Conservation (phyloP, 352 stramenopile species). For the Globisporangium carolinianum region DNA sequence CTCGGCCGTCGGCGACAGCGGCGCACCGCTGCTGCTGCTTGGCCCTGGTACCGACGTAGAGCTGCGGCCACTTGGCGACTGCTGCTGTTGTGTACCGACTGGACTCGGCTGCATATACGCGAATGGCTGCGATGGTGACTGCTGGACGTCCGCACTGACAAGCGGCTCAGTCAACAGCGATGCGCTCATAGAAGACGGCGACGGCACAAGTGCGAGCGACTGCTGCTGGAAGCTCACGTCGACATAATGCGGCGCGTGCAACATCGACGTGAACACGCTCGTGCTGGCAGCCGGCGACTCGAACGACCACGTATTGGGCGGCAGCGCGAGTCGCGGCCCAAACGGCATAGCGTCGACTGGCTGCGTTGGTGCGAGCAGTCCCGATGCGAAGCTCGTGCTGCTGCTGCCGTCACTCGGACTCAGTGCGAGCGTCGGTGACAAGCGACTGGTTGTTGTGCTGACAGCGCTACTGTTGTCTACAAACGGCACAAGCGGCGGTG, state of each 20-base stretch:
- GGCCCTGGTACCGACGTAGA: too few species aligned
- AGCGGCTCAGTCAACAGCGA: neutral
- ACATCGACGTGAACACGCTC: slow-evolving; percentile 8
- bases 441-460: neutral
- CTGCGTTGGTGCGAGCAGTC: too few species aligned
- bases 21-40: neutral
- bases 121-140: neutral
- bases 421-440: neutral
- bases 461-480: neutral
- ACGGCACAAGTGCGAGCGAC: neutral
- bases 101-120: slow-evolving; percentile 7
- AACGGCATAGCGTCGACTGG: neutral
- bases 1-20: slow-evolving; percentile 17
- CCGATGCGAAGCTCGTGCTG: too few species aligned
- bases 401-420: too few species aligned
- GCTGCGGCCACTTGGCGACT: too few species aligned
- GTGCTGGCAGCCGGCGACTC: neutral
- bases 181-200: neutral
- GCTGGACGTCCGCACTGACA: neutral
- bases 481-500: neutral
- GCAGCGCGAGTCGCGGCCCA: neutral
- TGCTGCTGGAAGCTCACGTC: slow-evolving; percentile 10
- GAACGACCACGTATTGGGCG: neutral
- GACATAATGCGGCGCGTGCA: slow-evolving; percentile 5
- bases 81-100: neutral